Evolutionary conservation across 208 protist species (phyloP), one percentile per base, ranked within the genome.

Genomic region (Trypanosoma brucei): DNA sequence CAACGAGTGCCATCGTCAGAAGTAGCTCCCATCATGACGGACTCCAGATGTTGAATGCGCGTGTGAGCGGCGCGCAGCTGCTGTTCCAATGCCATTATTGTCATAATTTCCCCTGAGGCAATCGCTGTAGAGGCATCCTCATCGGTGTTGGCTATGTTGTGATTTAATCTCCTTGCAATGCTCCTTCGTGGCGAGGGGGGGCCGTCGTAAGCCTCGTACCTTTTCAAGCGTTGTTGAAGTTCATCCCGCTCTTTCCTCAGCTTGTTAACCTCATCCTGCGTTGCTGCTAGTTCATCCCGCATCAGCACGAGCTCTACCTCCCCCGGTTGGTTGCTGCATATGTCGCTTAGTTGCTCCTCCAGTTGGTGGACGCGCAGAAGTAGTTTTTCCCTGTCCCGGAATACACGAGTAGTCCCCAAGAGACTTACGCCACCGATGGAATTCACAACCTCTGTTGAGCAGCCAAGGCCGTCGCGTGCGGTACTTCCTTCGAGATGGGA

Each of bases 251-350:
- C 76, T 40, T 67, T 62, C 7, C 59, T 62, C n/a, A 77, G 55
- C 0, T 62, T 55, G 3, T 49, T 55, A 38, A 81, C 51, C 42
- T 81, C 76, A 1, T 44, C 31, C 6, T 58, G 59, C 45, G 62
- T 65, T 0, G 62, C 73, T 14, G 44, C 35, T 39, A 78, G 53
- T 55, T 83, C 78, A 34, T 83, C 78, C 0, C 73, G 68, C 62
- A 83, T 62, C 39, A 69, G 65, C 55, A 78, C 68, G 58, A 83
- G 44, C 48, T 83, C 78, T 9, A 70, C 70, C 52, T 55, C 60
- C 37, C 33, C 58, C 3, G 76, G 76, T 44, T 70, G 73, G 42
- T 50, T 42, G 31, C 75, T 63, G 42, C 70, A 70, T n/a, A 65
- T 67, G 13, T 62, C 62, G 22, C 65, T 40, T 37, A 81, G 70